These are phyloP conservation scores for Nakaseomyces glabratus DNA, from an alignment of 1,139 yeast genomes.

Conservation along the genomic window DNA sequence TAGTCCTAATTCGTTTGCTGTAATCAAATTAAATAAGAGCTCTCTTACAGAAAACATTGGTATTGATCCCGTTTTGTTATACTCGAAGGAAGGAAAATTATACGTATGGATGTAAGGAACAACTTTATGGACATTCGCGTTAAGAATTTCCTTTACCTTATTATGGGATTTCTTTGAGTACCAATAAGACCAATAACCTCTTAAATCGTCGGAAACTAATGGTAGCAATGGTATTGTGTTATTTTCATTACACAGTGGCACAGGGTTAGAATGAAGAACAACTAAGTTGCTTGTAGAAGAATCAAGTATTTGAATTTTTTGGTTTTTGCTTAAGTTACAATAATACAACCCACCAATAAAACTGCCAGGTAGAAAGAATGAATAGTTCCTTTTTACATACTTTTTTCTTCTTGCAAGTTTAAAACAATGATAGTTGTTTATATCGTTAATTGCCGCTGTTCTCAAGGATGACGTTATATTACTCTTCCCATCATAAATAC, in stretches of 20 bases:
- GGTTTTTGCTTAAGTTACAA: constrained; percentile 36
- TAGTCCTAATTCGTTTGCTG: not conserved
- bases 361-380: constrained; percentile 49
- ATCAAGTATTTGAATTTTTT: constrained; percentile 28
- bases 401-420: constrained; percentile 56
- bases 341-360: constrained; percentile 61
- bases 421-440: constrained; percentile 40
- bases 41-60: not conserved
- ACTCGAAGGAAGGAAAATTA: constrained; percentile 9
- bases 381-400: constrained; percentile 43
- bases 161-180: not conserved
- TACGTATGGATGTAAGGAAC: constrained; percentile 56
- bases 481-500: constrained; percentile 32
- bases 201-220: constrained; percentile 48
- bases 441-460: constrained; percentile 14
- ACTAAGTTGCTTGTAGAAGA: constrained; percentile 9
- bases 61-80: not conserved
- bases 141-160: not conserved
- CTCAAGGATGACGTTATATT: constrained; percentile 9
- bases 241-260: constrained; percentile 31
- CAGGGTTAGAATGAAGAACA: constrained; percentile 12
- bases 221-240: constrained; percentile 47
- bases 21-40: not conserved
- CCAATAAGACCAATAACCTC: constrained; percentile 28
- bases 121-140: constrained; percentile 32